Evolutionary conservation across 306 rosid genomes (phyloP), one percentile per base, ranked within the genome.

Genomic region (Cicer arietinum): DNA sequence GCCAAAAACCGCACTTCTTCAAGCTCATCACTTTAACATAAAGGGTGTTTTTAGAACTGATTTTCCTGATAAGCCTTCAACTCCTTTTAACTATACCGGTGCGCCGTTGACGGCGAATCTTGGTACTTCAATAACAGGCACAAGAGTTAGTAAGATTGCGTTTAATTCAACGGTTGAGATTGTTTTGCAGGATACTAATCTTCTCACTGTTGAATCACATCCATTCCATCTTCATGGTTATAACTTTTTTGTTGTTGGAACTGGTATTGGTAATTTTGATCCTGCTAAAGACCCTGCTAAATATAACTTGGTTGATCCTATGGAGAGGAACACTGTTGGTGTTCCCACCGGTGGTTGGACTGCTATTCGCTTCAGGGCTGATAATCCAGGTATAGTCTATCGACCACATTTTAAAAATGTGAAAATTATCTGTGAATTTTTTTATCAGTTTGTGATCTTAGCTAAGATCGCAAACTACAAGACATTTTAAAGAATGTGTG

Each of bases 291-390:
- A 92, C 69, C 97, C 94, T 0, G 83, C 87, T 11, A 86, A 87
- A 3, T 90, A 80, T 71, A 90, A 92, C 77, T 85, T 92, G 86
- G 87, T 90, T 0, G 96, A 92, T 86, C 98, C 98, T 42, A 44
- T 92, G 56, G 98, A 92, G 76, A 92, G 98, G 80, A 92, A 92
- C 52, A 92, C 96, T 0, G 82, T 86, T 45, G 94, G 91, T n/a
- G 92, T 92, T 77, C 98, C 98, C 43, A 92, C 94, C 0, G 96
- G 98, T 48, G 98, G 98, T 46, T 92, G 98, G 98, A 89, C 92
- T 0, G 92, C 96, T 9, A 86, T 92, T 81, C 89, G 98, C 16
- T 90, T 87, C 71, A 79, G 79, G 67, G 98, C 98, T 17, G 91
- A 92, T 87, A 92, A 92, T 81, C 98, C 98, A 80, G 97, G 97